Evolutionary conservation across 2,329 filamentous ascomycete species (phyloP).

Genomic region (Calonectria fujianensis): DNA sequence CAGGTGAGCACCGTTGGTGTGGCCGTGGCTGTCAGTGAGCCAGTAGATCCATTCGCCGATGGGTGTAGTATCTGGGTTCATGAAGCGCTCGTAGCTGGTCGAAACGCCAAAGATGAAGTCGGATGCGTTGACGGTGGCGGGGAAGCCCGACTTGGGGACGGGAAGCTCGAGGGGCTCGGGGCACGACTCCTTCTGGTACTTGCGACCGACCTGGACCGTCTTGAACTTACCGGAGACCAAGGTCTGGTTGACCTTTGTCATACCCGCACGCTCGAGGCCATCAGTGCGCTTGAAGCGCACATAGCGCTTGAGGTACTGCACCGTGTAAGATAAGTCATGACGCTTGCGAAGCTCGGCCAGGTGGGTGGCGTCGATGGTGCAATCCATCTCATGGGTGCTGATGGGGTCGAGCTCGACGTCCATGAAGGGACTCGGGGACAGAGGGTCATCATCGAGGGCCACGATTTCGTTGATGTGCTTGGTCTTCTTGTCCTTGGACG

Average conservation of each 20-base stretch:
- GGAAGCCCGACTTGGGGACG: conserved; percentile 70
- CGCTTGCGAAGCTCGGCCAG: conserved; percentile 67
- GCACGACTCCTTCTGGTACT: conserved; percentile 65
- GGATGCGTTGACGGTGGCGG: conserved; percentile 71
- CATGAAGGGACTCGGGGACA: conserved; percentile 42
- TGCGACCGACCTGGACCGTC: conserved; percentile 68
- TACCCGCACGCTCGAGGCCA: conserved; percentile 68
- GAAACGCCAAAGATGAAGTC: conserved; percentile 77
- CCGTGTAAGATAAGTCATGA: conserved; percentile 68
- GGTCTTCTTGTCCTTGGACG: conserved; percentile 57
- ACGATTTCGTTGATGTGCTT: conserved; percentile 55
- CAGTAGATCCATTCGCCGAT: conserved; percentile 77
- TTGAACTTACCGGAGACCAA: conserved; percentile 70
- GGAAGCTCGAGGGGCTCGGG: conserved; percentile 70
- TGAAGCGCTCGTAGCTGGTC: conserved; percentile 74
- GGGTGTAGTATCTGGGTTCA: conserved; percentile 69
- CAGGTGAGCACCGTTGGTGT: conserved; percentile 75
- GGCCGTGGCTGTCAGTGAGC: conserved; percentile 74
- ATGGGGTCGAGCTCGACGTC: conserved; percentile 42
- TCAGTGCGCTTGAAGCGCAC: conserved; percentile 69
- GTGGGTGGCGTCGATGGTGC: conserved; percentile 68
- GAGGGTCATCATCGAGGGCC: conserved; percentile 41
- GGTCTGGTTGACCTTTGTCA: conserved; percentile 70
- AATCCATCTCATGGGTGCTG: conserved; percentile 65
- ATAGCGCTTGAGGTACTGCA: conserved; percentile 75